A percentile compares a stretch with the other conserved stretches of the same genome.
Conservation (phyloP, 805 yeast species). For the Wickerhamomyces bovis region DNA sequence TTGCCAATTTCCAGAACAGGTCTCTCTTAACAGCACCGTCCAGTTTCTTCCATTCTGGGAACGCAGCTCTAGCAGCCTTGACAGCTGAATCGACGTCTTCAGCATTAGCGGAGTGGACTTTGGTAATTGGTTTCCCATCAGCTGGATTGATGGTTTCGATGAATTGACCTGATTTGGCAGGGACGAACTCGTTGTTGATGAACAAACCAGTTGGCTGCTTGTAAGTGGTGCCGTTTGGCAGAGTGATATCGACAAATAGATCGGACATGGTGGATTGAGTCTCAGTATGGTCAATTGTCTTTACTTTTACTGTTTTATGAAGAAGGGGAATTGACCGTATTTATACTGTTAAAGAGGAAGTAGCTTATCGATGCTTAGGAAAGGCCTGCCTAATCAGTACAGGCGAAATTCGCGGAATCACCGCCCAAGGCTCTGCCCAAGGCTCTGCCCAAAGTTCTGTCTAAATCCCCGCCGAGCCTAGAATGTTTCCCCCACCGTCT, state of each 20-base stretch:
- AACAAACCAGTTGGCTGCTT: slow-evolving; percentile 73
- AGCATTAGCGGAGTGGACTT: slow-evolving; percentile 43
- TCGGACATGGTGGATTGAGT: slow-evolving; percentile 11
- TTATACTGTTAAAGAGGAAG: no score
- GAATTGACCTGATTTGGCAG: slow-evolving; percentile 40
- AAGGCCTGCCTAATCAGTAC: not conserved
- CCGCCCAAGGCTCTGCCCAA: no score
- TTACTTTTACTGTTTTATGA: no score
- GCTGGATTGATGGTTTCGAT: slow-evolving; percentile 43
- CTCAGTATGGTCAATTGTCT: not conserved
- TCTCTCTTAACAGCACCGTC: slow-evolving; percentile 43
- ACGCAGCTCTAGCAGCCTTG: slow-evolving; percentile 45
- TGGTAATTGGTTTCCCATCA: slow-evolving; percentile 44
- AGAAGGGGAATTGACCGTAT: no score
- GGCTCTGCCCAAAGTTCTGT: no score
- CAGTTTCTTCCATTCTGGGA: slow-evolving; percentile 40
- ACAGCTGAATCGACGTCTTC: slow-evolving; percentile 53
- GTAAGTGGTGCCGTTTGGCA: slow-evolving; percentile 65
- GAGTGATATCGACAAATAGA: slow-evolving; percentile 30
- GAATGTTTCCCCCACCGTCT: no score
- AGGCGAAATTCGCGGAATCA: no score
- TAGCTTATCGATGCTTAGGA: no score
- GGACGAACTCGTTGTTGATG: slow-evolving; percentile 67
- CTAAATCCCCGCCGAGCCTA: no score
- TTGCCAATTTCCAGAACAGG: slow-evolving; percentile 42